Evolutionary conservation across 495 filamentous ascomycete species (phyloP).

Genomic region (Sporormia fimetaria): DNA sequence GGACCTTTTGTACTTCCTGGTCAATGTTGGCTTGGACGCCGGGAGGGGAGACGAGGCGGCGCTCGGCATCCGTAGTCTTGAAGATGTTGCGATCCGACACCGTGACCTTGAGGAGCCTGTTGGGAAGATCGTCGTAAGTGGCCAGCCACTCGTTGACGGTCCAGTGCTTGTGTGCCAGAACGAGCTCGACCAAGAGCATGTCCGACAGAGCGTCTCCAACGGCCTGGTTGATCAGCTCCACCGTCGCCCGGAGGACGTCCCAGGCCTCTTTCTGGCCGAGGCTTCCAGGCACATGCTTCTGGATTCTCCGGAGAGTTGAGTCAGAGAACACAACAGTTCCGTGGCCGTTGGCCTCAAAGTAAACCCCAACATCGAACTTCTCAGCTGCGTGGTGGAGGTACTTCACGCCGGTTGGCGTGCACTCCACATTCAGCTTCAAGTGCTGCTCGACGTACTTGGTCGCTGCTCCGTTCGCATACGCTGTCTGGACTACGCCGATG

Average conservation of each 20-base stretch:
- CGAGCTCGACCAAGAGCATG: slow-evolving; percentile 89
- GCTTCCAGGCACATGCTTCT: slow-evolving; percentile 68
- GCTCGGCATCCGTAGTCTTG: slow-evolving; percentile 82
- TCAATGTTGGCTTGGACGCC: slow-evolving; percentile 80
- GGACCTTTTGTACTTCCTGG: slow-evolving; percentile 75
- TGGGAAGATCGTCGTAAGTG: slow-evolving; percentile 93
- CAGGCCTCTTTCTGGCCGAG: slow-evolving; percentile 81
- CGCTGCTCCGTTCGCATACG: slow-evolving; percentile 93
- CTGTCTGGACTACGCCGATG: slow-evolving; percentile 91
- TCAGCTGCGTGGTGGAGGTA: slow-evolving; percentile 90
- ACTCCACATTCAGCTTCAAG: slow-evolving; percentile 79
- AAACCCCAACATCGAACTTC: slow-evolving; percentile 86
- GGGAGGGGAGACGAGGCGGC: slow-evolving; percentile 65
- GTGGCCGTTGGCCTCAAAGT: slow-evolving; percentile 97
- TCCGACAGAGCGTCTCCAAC: slow-evolving; percentile 94
- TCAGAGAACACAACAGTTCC: slow-evolving; percentile 92
- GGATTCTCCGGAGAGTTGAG: slow-evolving; percentile 65
- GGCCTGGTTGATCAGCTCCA: slow-evolving; percentile 90
- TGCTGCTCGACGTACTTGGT: slow-evolving; percentile 83
- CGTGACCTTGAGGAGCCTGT: slow-evolving; percentile 83
- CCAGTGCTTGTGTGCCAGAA: slow-evolving; percentile 92
- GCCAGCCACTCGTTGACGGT: slow-evolving; percentile 78
- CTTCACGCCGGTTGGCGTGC: slow-evolving; percentile 93
- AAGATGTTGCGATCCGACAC: slow-evolving; percentile 80
- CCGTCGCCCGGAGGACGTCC: slow-evolving; percentile 66